A percentile compares a stretch with the other conserved stretches of the same genome.
phyloP scores from a whole-genome alignment of 305 asterid species.

The Fraxinus angustifolia region DNA sequence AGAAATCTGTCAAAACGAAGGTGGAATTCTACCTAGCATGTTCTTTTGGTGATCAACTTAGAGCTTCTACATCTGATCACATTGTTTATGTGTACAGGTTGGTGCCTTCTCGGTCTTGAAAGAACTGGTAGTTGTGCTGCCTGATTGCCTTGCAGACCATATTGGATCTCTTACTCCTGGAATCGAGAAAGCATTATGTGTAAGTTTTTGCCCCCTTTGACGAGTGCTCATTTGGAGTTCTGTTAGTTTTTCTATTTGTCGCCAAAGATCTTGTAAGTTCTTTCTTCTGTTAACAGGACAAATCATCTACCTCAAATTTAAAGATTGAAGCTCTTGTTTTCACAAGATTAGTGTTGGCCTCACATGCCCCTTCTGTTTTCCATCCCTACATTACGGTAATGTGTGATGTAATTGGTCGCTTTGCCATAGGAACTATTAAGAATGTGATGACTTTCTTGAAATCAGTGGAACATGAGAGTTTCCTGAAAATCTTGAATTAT shows the following conservation, averaged over 20 bases:
- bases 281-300: constrained; percentile 58
- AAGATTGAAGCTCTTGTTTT: constrained; percentile 98
- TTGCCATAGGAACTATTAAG: constrained; percentile 12
- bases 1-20: constrained; percentile 95
- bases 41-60: constrained; percentile 7
- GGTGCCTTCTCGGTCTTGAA: constrained; percentile 96
- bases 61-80: constrained; percentile 18
- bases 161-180: constrained; percentile 95
- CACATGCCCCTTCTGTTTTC: constrained; percentile 87
- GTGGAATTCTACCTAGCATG: constrained; percentile 32
- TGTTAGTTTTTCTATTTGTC: not conserved
- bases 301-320: constrained; percentile 92
- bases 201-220: constrained; percentile 38
- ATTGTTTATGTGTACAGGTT: constrained; percentile 50
- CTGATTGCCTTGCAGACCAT: constrained; percentile 98
- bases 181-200: constrained; percentile 90
- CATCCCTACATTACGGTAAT: constrained; percentile 93
- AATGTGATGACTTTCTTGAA: not conserved
- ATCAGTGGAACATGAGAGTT: not conserved
- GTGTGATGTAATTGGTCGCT: constrained; percentile 5
- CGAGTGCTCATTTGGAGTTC: constrained; percentile 13
- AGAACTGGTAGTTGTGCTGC: constrained; percentile 90
- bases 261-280: constrained; percentile 4
- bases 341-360: constrained; percentile 88
- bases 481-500: not conserved